Evolutionary conservation across 164 flowering plant genomes (phyloP), one percentile per base, ranked within the genome.

Genomic region (Tetrastigma voinierianum): DNA sequence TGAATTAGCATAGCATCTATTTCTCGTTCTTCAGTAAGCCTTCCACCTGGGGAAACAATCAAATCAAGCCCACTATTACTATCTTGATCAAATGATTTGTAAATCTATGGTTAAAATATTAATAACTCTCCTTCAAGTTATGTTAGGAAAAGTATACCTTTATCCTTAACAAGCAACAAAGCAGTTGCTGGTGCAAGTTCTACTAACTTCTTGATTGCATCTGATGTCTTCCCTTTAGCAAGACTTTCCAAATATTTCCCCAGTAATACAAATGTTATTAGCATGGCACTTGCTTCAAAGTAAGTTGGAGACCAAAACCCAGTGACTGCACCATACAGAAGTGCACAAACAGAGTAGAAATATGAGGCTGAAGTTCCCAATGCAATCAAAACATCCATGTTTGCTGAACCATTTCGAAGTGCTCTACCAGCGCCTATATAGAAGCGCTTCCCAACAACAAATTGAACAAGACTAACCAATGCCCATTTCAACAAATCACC

Each of bases 331-430:
- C 99, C 99, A 79, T 93, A 93, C 32, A 96, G 74, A 71, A 96
- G 90, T 43, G 98, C 98, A 75, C 81, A 72, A 25, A 91, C 96
- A 75, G 98, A 93, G 71, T 96, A 96, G 70, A 96, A 85, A 71
- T 96, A 96, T 64, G 97, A 81, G 55, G 99, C 97, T 66, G 99
- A 85, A 70, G 99, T 93, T 64, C 98, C 98, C 80, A 96, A 72
- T 46, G 96, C 98, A 72, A 96, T 94, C 79, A 96, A 79, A 46
- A 96, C 99, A 84, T 96, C 99, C 99, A 96, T 96, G 77, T 96
- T 96, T 24, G 98, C 87, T 16, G 98, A 85, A 58, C 97, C 82
- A 76, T 93, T 91, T 68, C 90, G 78, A 57, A 96, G 83, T 47
- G 99, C 99, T 80, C 95, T 87, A 40, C 78, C 79, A 60, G 98